These are phyloP conservation scores for Nidula niveotomentosa DNA, from an alignment of 1,284 basidiomycete species.

Conservation along the genomic window DNA sequence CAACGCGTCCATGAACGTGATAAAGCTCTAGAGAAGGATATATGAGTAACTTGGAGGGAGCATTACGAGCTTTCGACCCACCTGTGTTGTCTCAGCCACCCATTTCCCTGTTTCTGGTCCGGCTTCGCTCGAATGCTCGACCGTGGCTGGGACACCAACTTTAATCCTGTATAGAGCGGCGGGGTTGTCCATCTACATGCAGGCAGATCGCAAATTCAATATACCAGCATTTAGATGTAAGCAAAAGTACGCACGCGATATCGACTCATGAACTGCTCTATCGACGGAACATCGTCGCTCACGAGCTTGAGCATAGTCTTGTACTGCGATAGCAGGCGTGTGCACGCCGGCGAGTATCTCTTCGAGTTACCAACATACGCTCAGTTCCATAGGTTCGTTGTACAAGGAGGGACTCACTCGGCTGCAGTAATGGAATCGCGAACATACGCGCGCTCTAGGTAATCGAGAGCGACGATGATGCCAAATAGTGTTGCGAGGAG, in stretches of 20 bases:
- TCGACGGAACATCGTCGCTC: slow-evolving; percentile 76
- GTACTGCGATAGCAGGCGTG: slow-evolving; percentile 90
- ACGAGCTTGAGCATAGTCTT: slow-evolving; percentile 97
- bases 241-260: slow-evolving; percentile 65
- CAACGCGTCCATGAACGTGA: slow-evolving; percentile 98
- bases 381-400: slow-evolving; percentile 13
- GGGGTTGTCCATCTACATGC: slow-evolving; percentile 85
- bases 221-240: not conserved
- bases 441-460: slow-evolving; percentile 94
- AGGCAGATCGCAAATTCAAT: not conserved
- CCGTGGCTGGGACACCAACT: slow-evolving; percentile 95
- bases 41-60: slow-evolving; percentile 1
- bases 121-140: slow-evolving; percentile 86
- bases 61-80: slow-evolving; percentile 25
- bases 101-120: slow-evolving; percentile 91
- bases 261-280: slow-evolving; percentile 90
- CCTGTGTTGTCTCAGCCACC: slow-evolving; percentile 99
- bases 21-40: slow-evolving; percentile 71
- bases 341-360: slow-evolving; percentile 97
- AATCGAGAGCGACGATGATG: slow-evolving; percentile 90
- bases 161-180: slow-evolving; percentile 89
- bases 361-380: slow-evolving; percentile 27
- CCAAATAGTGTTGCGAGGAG: slow-evolving; percentile 90
- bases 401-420: slow-evolving; percentile 62
- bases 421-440: slow-evolving; percentile 88